Percentiles rank a stretch among this genome's conserved stretches.
phyloP scores from a whole-genome alignment of 345 rosid species.

The Leavenworthia alabamica region DNA sequence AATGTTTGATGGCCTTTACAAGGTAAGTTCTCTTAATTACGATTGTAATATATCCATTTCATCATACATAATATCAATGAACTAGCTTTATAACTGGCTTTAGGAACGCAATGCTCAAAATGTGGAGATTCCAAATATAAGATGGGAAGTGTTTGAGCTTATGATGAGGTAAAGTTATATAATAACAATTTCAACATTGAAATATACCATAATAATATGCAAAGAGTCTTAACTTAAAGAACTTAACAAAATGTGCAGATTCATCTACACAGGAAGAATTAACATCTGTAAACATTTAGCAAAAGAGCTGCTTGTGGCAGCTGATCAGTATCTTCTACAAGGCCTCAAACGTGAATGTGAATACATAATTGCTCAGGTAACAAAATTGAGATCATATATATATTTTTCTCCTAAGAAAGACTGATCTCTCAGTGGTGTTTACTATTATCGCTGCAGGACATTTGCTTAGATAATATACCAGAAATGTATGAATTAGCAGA shows the following conservation, averaged over 20 bases:
- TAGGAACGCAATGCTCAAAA: slow-evolving; percentile 65
- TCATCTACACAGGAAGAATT: slow-evolving; percentile 62
- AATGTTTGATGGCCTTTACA: slow-evolving; percentile 75
- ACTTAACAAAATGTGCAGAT: slow-evolving; percentile 37
- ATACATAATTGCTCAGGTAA: slow-evolving; percentile 60
- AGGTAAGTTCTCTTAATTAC: slow-evolving; percentile 36
- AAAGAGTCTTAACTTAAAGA: background rate
- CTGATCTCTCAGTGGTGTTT: background rate
- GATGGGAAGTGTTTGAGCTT: slow-evolving; percentile 66
- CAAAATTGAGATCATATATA: background rate
- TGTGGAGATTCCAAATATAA: slow-evolving; percentile 72
- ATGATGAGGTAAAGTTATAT: slow-evolving; percentile 53
- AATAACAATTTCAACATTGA: background rate
- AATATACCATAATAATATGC: background rate
- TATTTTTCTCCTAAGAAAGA: background rate
- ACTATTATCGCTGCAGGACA: slow-evolving; percentile 39
- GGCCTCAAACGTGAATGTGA: slow-evolving; percentile 74
- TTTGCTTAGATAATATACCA: slow-evolving; percentile 48
- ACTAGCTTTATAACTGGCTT: slow-evolving; percentile 19
- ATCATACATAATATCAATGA: background rate
- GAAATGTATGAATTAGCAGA: slow-evolving; percentile 63
- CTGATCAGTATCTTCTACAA: slow-evolving; percentile 72
- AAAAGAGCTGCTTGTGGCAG: slow-evolving; percentile 68
- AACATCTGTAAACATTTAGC: slow-evolving; percentile 43
- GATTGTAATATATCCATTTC: background rate